phyloP scores from a whole-genome alignment of 2,329 filamentous ascomycete genomes.

The Ophiocordyceps australis region DNA sequence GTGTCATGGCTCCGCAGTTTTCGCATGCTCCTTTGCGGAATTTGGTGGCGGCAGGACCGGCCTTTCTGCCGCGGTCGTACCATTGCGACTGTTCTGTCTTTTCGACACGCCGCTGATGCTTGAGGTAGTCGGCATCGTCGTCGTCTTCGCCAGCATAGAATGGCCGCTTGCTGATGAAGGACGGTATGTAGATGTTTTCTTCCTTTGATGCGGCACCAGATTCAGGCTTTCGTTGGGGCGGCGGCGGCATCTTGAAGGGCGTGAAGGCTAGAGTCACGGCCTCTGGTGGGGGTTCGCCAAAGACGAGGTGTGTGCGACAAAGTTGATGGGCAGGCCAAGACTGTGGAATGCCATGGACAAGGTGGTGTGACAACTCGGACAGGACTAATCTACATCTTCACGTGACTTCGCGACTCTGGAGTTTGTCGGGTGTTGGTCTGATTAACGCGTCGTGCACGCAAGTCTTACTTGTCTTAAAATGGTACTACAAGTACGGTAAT shows the following conservation, averaged over 20 bases:
- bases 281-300: too few relatives aligned
- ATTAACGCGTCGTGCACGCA: too few relatives aligned
- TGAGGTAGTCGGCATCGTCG: constrained; percentile 72
- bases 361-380: too few relatives aligned
- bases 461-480: too few relatives aligned
- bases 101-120: constrained; percentile 60
- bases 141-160: constrained; percentile 81
- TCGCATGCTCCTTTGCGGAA: constrained; percentile 97
- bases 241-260: constrained; percentile 3
- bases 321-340: too few relatives aligned
- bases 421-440: too few relatives aligned
- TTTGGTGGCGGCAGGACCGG: constrained; percentile 79
- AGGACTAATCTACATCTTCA: too few relatives aligned
- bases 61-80: constrained; percentile 80
- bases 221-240: constrained; percentile 14
- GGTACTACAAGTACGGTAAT: too few relatives aligned
- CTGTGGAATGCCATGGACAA: too few relatives aligned
- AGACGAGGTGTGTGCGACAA: too few relatives aligned
- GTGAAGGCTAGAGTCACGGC: too few relatives aligned
- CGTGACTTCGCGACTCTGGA: too few relatives aligned
- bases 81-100: constrained; percentile 63
- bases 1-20: constrained; percentile 94
- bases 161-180: constrained; percentile 94
- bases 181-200: constrained; percentile 95
- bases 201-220: constrained; percentile 45